Conservation (phyloP, 177 flowering plant genomes). For the Vitis hybrid region DNA sequence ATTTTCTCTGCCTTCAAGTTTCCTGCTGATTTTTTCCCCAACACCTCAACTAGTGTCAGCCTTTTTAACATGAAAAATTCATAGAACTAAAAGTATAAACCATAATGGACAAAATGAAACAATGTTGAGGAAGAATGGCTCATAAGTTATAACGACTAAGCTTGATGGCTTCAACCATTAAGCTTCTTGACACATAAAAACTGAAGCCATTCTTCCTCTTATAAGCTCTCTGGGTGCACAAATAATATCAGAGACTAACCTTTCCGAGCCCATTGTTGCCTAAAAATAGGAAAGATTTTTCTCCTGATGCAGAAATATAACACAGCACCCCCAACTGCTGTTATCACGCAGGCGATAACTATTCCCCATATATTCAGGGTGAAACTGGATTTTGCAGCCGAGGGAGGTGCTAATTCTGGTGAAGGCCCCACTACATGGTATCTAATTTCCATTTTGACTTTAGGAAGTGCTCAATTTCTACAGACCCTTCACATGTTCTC, state of each 20-base stretch:
- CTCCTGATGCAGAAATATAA: slow-evolving; percentile 24
- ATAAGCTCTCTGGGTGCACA: slow-evolving; percentile 1
- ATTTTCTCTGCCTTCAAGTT: slow-evolving; percentile 23
- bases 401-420: background rate
- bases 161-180: too few relatives aligned
- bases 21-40: slow-evolving; percentile 4
- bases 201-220: too few relatives aligned
- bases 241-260: slow-evolving; percentile 21
- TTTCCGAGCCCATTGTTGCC: slow-evolving; percentile 4
- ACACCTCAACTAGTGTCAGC: background rate
- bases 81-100: background rate
- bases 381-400: background rate
- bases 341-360: slow-evolving; percentile 13
- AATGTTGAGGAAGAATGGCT: background rate
- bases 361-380: slow-evolving; percentile 16
- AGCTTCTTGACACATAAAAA: too few relatives aligned
- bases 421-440: background rate
- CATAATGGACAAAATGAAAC: background rate
- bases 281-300: slow-evolving; percentile 11
- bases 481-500: background rate
- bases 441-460: background rate
- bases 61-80: background rate
- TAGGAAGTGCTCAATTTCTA: background rate
- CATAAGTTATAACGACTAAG: too few relatives aligned
- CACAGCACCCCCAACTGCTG: slow-evolving; percentile 17